Evolutionary conservation across 148 eudicot genomes (phyloP), one percentile per base, ranked within the genome.

Genomic region (Pharnaceum exiguum): DNA sequence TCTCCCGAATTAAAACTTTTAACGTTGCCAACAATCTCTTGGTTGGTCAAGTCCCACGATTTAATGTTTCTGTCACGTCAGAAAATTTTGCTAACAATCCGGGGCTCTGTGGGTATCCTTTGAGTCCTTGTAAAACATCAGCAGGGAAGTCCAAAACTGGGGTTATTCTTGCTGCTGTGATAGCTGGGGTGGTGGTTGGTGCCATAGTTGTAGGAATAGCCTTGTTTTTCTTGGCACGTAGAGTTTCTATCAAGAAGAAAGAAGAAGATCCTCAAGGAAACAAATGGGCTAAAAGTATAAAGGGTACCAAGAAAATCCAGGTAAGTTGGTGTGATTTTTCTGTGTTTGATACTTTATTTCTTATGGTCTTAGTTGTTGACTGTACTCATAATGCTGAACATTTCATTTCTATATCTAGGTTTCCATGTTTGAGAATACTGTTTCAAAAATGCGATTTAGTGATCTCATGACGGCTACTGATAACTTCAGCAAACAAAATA

Each of bases 381-480:
- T 5, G 39, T 60, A 9, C 28, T 1, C 1, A 12, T 26, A 23
- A 37, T 27, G 39, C 42, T 68, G 37, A 60, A 9, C 51, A 43
- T 4, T 43, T 46, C 1, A 11, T 51, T 43, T 6, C 52, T 23
- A 59, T 30, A 17, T 38, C 12, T 40, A 71, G 69, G 70, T 85
- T 22, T 79, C 87, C 36, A 60, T 79, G 81, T 82, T 85, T 31
- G 84, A 75, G 77, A 70, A 68, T 27, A 60, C 84, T 15, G 57
- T 77, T 62, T 63, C 78, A 1, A 79, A 79, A 66, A 79, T 82
- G 85, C 79, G 70, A 63, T 63, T 82, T 18, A 67, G 72, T 52
- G 87, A 85, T 65, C 79, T 85, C 64, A 79, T 85, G 82, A 79
- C 77, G 69, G 91, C 87, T 29, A 85, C 91, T 23, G 70, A 79